These are phyloP conservation scores for Venturia oleaginea DNA, from an alignment of 2,329 filamentous ascomycete genomes.

Conservation along the genomic window DNA sequence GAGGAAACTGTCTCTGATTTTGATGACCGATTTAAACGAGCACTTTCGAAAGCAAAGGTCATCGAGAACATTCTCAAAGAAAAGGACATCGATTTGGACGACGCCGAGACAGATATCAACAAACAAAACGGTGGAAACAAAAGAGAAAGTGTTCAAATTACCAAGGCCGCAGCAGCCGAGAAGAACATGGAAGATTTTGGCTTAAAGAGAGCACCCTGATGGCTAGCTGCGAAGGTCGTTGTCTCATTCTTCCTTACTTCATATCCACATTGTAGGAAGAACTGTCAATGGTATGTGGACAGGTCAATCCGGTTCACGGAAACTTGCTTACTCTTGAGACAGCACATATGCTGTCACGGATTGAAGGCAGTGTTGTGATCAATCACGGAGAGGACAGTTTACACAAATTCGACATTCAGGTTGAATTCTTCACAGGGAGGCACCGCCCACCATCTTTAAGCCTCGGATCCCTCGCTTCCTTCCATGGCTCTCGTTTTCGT, in stretches of 20 bases:
- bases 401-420: not conserved
- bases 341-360: not conserved
- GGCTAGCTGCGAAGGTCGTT: not conserved
- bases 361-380: not conserved
- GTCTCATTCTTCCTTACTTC: not conserved
- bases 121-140: conserved; percentile 20
- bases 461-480: too few species aligned
- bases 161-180: conserved; percentile 19
- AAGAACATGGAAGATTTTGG: conserved; percentile 32
- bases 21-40: conserved; percentile 78
- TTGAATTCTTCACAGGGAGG: not conserved
- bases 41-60: conserved; percentile 74
- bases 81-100: not conserved
- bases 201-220: conserved; percentile 3
- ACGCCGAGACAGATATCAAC: conserved; percentile 21
- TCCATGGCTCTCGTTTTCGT: too few species aligned
- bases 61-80: conserved; percentile 60
- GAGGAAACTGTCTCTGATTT: conserved; percentile 88
- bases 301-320: not conserved
- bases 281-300: not conserved
- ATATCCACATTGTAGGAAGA: not conserved
- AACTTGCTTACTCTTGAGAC: not conserved
- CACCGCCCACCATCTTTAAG: too few species aligned
- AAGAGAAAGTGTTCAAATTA: not conserved
- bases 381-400: not conserved